Evolutionary conservation across 2,329 filamentous ascomycete species (phyloP).

Genomic region (Zalaria obscura): DNA sequence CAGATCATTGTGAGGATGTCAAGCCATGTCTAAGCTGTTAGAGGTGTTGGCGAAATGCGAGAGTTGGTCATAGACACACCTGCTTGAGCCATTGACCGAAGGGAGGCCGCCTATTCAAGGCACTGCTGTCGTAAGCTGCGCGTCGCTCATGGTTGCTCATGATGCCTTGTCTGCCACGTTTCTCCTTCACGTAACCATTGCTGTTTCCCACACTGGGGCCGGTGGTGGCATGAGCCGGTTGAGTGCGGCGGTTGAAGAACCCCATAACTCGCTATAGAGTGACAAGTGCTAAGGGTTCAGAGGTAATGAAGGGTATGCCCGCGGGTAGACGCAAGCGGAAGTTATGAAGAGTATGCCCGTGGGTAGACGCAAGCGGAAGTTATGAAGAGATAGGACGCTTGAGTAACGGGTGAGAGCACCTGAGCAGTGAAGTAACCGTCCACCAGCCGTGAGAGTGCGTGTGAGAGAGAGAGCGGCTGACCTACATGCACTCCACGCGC

Average conservation of each 20-base stretch:
- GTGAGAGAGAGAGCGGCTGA: too few relatives aligned
- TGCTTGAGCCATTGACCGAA: conserved; percentile 59
- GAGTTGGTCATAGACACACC: too few relatives aligned
- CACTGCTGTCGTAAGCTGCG: background rate
- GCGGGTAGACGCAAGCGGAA: background rate
- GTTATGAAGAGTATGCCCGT: background rate
- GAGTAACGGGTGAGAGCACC: background rate
- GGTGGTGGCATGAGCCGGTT: conserved; percentile 20
- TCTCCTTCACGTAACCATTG: conserved; percentile 10
- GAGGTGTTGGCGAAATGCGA: too few relatives aligned
- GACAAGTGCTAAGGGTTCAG: too few relatives aligned
- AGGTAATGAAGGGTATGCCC: background rate
- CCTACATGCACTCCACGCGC: too few relatives aligned
- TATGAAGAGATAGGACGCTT: background rate
- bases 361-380: background rate
- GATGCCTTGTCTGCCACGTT: conserved; percentile 10
- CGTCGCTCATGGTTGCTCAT: conserved; percentile 12
- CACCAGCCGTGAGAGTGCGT: too few relatives aligned
- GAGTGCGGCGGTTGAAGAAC: conserved; percentile 22
- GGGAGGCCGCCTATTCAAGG: conserved; percentile 36
- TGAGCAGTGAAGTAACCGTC: background rate
- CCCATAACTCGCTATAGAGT: conserved; percentile 13
- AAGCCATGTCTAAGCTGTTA: conserved; percentile 35
- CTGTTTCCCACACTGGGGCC: conserved; percentile 12
- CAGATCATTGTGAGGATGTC: conserved; percentile 53